Base-by-base conservation (phyloP, 495 filamentous ascomycete genomes). In the Penicillium fimorum region DNA sequence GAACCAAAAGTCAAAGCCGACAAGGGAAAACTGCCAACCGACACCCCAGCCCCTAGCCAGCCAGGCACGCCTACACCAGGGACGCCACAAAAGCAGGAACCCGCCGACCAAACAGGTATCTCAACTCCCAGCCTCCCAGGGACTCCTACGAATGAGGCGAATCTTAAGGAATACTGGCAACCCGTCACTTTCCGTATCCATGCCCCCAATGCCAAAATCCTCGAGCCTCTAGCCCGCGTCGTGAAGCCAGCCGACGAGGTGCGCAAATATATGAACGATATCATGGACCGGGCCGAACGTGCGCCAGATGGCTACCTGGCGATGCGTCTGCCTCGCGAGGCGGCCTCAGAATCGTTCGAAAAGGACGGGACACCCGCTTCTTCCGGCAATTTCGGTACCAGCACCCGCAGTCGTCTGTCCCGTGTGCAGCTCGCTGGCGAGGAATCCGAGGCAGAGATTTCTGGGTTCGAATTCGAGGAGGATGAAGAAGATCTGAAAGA, bases 161-260 rank as follows among this genome's bases (percentile, higher is more conserved):
- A 77, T 52, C 55, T 79, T 67, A 70, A 79, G 53, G 91, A 92
- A 57, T 96, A 94, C 72, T 97, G 95, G 68, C 90, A 96, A 62
- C 91, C 93, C 3, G 78, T 97, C 29, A 97, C 94, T 0, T 83
- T 96, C 51, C 85, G 89, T 45, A 79, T 96, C 43, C 82, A 82
- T 57, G 79, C 86, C 18, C 73, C 79, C 17, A 80, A 83, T 45
- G 76, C 82, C 9, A 80, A 82, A 54, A 76, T 87, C 38, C 80
- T 95, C 6, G 87, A 92, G 44, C 80, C 84, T n/a, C 69, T 96
- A n/a, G 75, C 80, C 33, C 83, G 84, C 15, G 85, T 91, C n/a
- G 89, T 96, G 20, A 87, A 86, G 42, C 88, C 89, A 13, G 73
- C 80, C 29, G 88, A 91, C 0, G 90, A 93, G 64, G 91, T 92